Base-by-base conservation (phyloP, 805 yeast genomes). In the Teunomyces barrocoloradensis region DNA sequence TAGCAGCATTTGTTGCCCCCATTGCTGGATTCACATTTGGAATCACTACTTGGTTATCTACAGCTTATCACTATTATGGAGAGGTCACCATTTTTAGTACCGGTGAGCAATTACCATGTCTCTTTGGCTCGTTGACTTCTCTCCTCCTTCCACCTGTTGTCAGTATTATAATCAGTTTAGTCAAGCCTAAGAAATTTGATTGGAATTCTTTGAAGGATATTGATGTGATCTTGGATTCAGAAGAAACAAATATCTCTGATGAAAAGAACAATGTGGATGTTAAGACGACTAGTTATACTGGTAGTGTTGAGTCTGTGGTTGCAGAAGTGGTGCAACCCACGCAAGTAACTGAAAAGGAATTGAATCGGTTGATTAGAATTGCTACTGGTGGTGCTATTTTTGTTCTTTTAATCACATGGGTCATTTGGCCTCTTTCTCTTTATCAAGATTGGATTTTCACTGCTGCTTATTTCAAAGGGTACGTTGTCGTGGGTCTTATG, bases 391-490 rank as follows among this genome's bases (percentile, higher is more conserved):
- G 64, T 11, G 51, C 62, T 5, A 41, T 67, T 1, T 52, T 66
- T 34, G 53, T 57, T n/a, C 49, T 66, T 5, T 47, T 66, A n/a
- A 37, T 69, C 4, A 66, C 71, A 2, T 68, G 72, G 70, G 70
- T 69, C 1, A 45, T 68, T n/a, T 67, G 72, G 69, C 77, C 78
- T 33, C 59, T 73, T 42, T 75, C 77, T 18, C 56, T 73, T 20
- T 73, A 72, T 52, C 65, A 73, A 35, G 67, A 74, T n/a, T 74
- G 66, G 56, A 63, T 72, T 25, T 74, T 72, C 59, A 52, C 65
- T 20, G 64, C 59, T 42, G 47, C 62, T 4, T 73, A 66, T 49
- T 73, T 69, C 52, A 55, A 58, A 29, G 76, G 77, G 2, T 73
- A 65, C 53, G 63, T 67, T 25, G 64, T 66, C 11, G 71, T 74